Percentiles rank a stretch among this genome's conserved stretches.
These are phyloP conservation scores for Hyphopichia buzzinii DNA, from an alignment of 1,139 yeast genomes.

Conservation along the genomic window DNA sequence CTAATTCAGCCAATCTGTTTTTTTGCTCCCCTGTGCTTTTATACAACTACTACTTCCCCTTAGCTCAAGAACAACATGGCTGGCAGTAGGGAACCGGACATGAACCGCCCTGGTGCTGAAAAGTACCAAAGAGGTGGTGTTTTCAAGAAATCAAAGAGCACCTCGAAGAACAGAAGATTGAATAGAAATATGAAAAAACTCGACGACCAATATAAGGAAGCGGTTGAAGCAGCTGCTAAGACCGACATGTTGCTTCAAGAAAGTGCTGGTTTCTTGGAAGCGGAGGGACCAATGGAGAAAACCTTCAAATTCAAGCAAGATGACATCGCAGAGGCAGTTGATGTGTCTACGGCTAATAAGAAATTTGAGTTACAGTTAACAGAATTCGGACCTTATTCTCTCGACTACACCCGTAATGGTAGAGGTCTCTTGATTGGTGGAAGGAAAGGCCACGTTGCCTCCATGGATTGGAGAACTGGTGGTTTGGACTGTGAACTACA, in stretches of 20 bases:
- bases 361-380: conserved; percentile 70
- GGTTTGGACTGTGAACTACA: conserved; percentile 75
- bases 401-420: conserved; percentile 86
- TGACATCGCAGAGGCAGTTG: conserved; percentile 79
- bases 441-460: conserved; percentile 89
- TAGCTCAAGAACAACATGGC: conserved; percentile 1
- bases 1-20: too few species aligned
- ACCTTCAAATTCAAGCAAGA: conserved; percentile 83
- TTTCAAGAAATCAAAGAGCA: conserved; percentile 12
- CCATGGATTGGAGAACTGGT: conserved; percentile 95
- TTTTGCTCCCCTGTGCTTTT: too few species aligned
- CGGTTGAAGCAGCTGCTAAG: conserved; percentile 76
- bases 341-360: conserved; percentile 69
- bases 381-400: conserved; percentile 82
- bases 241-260: conserved; percentile 86
- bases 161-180: conserved; percentile 57
- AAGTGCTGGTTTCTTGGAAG: conserved; percentile 80
- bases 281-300: conserved; percentile 84
- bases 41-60: too few species aligned
- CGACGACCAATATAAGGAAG: conserved; percentile 74
- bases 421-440: conserved; percentile 85
- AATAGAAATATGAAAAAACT: conserved; percentile 63
- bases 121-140: conserved; percentile 21
- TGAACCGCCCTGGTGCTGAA: conserved; percentile 8
- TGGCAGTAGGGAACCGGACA: not conserved